Conservation (phyloP, 306 rosid species). For the Citrullus amarus region DNA sequence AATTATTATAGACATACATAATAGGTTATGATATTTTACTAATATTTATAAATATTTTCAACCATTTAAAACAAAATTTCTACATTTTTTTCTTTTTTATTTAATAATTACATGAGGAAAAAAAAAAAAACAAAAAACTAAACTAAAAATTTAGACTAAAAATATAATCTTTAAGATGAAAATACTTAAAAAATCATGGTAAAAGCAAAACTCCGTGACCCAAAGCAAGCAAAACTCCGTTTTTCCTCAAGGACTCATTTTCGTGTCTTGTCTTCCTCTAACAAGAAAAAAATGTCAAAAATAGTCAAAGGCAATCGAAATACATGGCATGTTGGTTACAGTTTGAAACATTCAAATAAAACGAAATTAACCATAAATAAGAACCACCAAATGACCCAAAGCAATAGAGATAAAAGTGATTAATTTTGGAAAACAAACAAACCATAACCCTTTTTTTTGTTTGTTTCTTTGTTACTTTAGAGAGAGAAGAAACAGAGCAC, state of each 20-base stretch:
- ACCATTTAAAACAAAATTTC: too few species aligned
- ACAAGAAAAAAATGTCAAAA: background rate
- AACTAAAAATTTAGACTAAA: too few species aligned
- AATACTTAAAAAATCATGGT: background rate
- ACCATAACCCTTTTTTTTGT: background rate
- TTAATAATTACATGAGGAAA: too few species aligned
- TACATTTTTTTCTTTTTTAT: too few species aligned
- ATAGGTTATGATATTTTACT: too few species aligned
- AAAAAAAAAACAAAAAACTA: too few species aligned
- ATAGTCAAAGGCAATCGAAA: background rate
- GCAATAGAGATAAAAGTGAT: background rate
- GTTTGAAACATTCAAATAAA: background rate
- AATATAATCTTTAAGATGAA: too few species aligned
- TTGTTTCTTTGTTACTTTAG: background rate
- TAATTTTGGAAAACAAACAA: background rate
- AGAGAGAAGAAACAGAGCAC: background rate
- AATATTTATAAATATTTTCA: too few species aligned
- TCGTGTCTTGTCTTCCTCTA: background rate
- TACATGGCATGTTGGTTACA: background rate
- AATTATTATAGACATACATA: too few species aligned
- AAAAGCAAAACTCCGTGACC: background rate
- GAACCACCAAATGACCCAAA: background rate
- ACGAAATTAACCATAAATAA: background rate
- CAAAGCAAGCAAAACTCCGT: background rate
- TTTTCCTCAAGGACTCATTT: background rate